Evolutionary conservation across 2,329 filamentous ascomycete genomes (phyloP), one percentile per base, ranked within the genome.

Genomic region (Hawksworthiomyces lignivorus): DNA sequence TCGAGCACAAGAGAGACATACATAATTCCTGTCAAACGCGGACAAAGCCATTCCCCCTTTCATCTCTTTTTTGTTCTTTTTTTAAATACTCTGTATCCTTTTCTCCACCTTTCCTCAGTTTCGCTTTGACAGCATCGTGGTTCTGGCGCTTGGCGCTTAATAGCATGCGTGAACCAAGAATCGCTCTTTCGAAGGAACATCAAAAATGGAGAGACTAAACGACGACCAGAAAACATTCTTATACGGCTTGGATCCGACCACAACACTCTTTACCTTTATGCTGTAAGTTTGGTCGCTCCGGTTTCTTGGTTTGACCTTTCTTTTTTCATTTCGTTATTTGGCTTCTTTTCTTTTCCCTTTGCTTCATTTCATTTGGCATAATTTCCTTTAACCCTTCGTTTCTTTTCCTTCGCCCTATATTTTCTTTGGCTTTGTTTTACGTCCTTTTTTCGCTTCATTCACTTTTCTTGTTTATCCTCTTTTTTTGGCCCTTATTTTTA

Each of bases 221-320:
- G 22, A 43, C 47, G 42, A 48, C 52, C 15, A 29, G 15, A 15
- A 41, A 21, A 29, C 31, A 36, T 9, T 8, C 18, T 41, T 44
- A 39, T 41, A 38, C 31, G 41, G 40, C 56, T 77, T 78, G 74
- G 73, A 78, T 60, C 74, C 74, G 40, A 69, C 69, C 31, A 82
- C 79, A 18, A 80, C 80, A 45, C 75, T 84, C 51, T 72, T 82
- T 57, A 82, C 80, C 47, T 84, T 84, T 59, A 70, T 79, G 62
- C 62, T 82, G 78, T 82, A 67, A 75, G 77, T 78, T 43, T 41
- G 55, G n/a, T n/a, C n/a, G n/a, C n/a, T n/a, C n/a, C n/a, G n/a
- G 53, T 53, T 44, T 54, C 44, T 31, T 42, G 30, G 30, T 22
- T 19, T 21, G 32, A 22, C 10, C 28, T 19, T 26, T 30, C n/a